Evolutionary conservation across 169 alveolate species (phyloP).

Genomic region (Sarcocystis neurona): DNA sequence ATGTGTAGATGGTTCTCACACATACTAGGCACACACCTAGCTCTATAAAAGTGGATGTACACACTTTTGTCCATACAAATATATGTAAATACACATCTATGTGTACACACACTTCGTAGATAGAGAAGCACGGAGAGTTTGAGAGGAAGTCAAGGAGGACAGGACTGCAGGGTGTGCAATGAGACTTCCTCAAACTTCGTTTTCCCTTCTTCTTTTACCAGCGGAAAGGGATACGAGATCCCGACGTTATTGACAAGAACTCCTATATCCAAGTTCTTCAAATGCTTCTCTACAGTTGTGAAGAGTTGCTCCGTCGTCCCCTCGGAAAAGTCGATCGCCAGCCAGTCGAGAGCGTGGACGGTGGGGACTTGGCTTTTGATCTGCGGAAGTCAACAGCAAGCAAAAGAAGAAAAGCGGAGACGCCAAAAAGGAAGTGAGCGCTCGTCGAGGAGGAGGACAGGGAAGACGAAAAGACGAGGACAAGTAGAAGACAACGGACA

Average conservation of each 20-base stretch:
- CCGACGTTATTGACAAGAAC: slow-evolving; percentile 78
- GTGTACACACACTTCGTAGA: no score
- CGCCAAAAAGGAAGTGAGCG: background rate
- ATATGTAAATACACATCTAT: no score
- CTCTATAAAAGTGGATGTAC: no score
- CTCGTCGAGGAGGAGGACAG: background rate
- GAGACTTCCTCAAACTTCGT: no score
- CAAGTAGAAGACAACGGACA: no score
- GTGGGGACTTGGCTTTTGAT: background rate
- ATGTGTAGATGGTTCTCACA: no score
- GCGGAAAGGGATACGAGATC: slow-evolving; percentile 71
- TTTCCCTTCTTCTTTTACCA: no score
- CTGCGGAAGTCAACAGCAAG: slow-evolving; percentile 19
- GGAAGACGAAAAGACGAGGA: no score
- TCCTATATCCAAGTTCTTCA: slow-evolving; percentile 58
- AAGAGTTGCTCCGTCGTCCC: slow-evolving; percentile 10
- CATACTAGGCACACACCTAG: no score
- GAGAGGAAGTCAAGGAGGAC: background rate
- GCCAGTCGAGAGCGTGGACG: background rate
- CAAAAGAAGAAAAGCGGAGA: background rate
- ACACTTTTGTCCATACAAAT: no score
- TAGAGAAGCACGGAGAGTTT: no score
- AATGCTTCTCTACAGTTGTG: background rate
- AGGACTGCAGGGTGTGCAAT: background rate
- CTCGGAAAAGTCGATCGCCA: slow-evolving; percentile 30